phyloP scores from a whole-genome alignment of 305 asterid species.

The Fraxinus ornus region DNA sequence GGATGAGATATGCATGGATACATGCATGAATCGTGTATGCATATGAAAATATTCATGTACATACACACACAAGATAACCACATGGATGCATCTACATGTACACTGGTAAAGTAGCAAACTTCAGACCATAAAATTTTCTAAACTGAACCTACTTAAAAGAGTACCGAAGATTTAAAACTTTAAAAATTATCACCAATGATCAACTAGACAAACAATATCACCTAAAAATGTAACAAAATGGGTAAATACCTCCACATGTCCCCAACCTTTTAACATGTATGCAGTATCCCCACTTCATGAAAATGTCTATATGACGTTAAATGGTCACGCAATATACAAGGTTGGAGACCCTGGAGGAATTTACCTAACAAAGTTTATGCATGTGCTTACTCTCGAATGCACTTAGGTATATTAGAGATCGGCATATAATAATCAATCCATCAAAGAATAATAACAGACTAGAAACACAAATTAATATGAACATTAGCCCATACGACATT shows the following conservation, averaged over 20 bases:
- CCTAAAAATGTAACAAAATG: not conserved
- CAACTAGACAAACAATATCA: not conserved
- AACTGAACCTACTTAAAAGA: not conserved
- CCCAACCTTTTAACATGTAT: not conserved
- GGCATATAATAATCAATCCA: not conserved
- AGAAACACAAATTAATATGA: not conserved
- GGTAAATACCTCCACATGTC: not conserved
- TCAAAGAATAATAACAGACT: not conserved
- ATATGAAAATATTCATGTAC: not conserved
- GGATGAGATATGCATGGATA: not conserved
- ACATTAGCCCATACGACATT: not conserved
- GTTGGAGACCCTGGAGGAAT: not conserved
- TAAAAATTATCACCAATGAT: not conserved
- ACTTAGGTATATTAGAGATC: not conserved
- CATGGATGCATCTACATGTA: not conserved
- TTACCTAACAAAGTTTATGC: not conserved
- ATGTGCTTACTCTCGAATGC: not conserved
- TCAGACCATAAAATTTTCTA: not conserved
- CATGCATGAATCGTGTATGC: not conserved
- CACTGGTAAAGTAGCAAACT: not conserved
- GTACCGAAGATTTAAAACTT: not conserved
- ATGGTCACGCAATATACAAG: not conserved
- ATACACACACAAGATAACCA: not conserved
- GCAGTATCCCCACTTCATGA: not conserved
- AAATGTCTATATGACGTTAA: not conserved